These are phyloP conservation scores for Triticum turgidum DNA, from an alignment of 176 grass and related monocot species.

Conservation along the genomic window DNA sequence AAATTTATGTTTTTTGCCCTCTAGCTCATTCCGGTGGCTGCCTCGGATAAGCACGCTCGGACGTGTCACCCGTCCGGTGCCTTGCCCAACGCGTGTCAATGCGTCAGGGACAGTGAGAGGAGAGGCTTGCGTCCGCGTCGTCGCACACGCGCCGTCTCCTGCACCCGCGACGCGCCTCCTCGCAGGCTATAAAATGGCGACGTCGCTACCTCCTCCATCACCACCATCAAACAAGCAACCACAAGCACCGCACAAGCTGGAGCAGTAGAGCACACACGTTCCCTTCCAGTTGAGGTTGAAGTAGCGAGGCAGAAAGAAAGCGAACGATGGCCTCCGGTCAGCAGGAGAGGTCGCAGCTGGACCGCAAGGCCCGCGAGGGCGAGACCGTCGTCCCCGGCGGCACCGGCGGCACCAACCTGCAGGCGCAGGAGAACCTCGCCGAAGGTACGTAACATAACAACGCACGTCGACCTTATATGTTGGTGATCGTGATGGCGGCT, in stretches of 20 bases:
- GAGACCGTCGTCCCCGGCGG: conserved; percentile 67
- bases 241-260: background rate
- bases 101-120: background rate
- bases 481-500: background rate
- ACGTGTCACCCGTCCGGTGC: conserved; percentile 21
- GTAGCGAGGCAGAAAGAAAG: background rate
- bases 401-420: conserved; percentile 57
- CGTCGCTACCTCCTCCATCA: no score
- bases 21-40: background rate
- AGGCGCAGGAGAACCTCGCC: conserved; percentile 64
- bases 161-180: background rate
- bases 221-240: background rate
- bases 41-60: background rate
- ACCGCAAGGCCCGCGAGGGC: conserved; percentile 50
- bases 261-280: background rate
- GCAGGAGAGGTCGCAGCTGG: conserved; percentile 53
- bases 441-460: conserved; percentile 27
- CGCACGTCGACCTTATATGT: no score
- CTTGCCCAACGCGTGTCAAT: background rate
- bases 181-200: background rate
- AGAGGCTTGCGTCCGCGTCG: conserved; percentile 20
- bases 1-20: background rate
- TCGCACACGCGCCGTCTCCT: conserved; percentile 22
- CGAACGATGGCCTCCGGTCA: conserved; percentile 38
- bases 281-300: background rate